These are phyloP conservation scores for Aspergillus spinulosporus DNA, from an alignment of 2,329 filamentous ascomycete species.

Conservation along the genomic window DNA sequence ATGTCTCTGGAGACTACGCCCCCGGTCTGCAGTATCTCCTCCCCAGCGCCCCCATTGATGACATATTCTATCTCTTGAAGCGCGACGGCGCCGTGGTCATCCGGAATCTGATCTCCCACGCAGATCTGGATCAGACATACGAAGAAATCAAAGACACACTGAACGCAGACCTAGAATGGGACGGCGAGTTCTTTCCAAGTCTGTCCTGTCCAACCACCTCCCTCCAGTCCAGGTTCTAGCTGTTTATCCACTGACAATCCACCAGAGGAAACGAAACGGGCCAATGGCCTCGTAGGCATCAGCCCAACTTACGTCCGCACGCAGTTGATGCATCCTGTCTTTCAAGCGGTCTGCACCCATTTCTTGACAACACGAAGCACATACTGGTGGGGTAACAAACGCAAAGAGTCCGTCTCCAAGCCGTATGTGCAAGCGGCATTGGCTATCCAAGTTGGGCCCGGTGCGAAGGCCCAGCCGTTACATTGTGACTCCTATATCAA, in stretches of 20 bases:
- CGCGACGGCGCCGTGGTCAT: not conserved
- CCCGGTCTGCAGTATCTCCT: not conserved
- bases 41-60: not conserved
- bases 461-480: slow-evolving; percentile 25
- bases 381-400: slow-evolving; percentile 32
- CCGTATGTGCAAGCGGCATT: slow-evolving; percentile 25
- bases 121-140: not conserved
- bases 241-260: not conserved
- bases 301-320: slow-evolving; percentile 13
- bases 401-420: slow-evolving; percentile 28
- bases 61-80: not conserved
- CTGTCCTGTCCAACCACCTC: not conserved
- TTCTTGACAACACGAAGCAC: slow-evolving; percentile 30
- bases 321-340: slow-evolving; percentile 23
- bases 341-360: slow-evolving; percentile 27
- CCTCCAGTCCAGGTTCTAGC: not conserved
- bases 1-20: not conserved
- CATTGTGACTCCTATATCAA: slow-evolving; percentile 22
- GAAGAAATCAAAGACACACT: not conserved
- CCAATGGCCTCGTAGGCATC: slow-evolving; percentile 6
- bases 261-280: slow-evolving; percentile 16
- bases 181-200: slow-evolving; percentile 1
- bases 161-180: not conserved
- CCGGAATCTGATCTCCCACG: not conserved
- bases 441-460: slow-evolving; percentile 25